phyloP scores from a whole-genome alignment of 495 filamentous ascomycete species.

The Venustampulla echinocandica region DNA sequence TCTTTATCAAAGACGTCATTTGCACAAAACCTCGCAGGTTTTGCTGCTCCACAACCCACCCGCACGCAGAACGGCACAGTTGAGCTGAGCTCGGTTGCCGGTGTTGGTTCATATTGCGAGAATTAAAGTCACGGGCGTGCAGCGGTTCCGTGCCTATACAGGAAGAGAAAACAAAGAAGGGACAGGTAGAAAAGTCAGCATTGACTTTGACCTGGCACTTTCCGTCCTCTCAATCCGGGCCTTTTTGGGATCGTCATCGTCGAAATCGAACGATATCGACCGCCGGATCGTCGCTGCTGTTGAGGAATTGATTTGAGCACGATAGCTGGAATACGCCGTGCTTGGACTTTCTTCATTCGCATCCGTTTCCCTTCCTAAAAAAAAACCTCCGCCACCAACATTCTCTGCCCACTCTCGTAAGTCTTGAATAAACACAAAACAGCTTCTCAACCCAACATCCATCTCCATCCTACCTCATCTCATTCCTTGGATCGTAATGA shows the following conservation, averaged over 20 bases:
- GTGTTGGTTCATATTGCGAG: too few species aligned
- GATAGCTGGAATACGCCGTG: slow-evolving; percentile 25
- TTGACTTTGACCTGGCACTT: slow-evolving; percentile 19
- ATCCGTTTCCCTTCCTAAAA: too few species aligned
- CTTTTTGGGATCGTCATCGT: not conserved
- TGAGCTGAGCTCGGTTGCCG: too few species aligned
- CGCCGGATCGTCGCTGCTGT: slow-evolving; percentile 2
- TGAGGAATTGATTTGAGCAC: slow-evolving; percentile 7
- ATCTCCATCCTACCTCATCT: slow-evolving; percentile 4
- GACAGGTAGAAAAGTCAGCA: slow-evolving; percentile 18
- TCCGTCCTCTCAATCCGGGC: slow-evolving; percentile 6
- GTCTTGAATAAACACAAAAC: slow-evolving; percentile 2
- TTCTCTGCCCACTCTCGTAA: slow-evolving; percentile 12
- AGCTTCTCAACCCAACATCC: too few species aligned
- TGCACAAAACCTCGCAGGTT: not conserved
- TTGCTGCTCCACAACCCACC: too few species aligned
- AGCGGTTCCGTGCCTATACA: not conserved
- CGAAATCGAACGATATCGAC: not conserved
- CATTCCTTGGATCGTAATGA: not conserved
- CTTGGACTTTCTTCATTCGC: slow-evolving; percentile 10
- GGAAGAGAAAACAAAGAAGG: slow-evolving; percentile 9
- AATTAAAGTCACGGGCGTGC: not conserved
- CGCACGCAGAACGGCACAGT: too few species aligned
- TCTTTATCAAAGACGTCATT: not conserved
- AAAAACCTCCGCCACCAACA: slow-evolving; percentile 1